Base-by-base conservation (phyloP, 768 basidiomycete genomes). In the Leccinum obscurum region DNA sequence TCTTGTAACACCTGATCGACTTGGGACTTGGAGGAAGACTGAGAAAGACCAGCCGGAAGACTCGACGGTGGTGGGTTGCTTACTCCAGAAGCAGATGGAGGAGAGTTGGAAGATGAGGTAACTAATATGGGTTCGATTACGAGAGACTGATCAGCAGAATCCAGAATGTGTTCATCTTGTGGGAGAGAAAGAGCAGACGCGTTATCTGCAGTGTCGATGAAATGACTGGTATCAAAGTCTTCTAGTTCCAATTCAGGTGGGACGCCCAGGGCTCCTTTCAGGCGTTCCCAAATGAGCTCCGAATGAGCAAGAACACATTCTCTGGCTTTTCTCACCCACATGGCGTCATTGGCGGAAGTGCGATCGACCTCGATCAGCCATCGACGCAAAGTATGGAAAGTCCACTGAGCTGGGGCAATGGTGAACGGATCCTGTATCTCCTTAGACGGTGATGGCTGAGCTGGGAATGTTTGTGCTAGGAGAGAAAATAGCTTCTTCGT, bases 251-350 rank as follows among this genome's bases (percentile, higher is more conserved):
- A 78, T 67, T 95, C 93, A 0, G 88, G 88, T 10, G 94, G 93
- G 5, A 94, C 88, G 5, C 94, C 94, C 2, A 97, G 78, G 0
- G 91, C 93, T 32, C 86, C 89, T 67, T 94, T 95, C 68, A 95
- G 78, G 58, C 93, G 84, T 72, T 95, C 93, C 94, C 94, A 97
- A 57, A 95, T 87, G 44, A 93, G 84, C 68, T 95, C 93, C 14
- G 87, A 89, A 64, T 87, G 88, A 26, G 83, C 75, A 22, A 90
- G 78, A 66, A 96, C 83, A 66, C 92, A 93, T 57, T 80, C 81
- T n/a, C 92, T 86, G 0, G 86, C 83, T 10, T 83, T 82, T 67
- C 81, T 78, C 51, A 88, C 84, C 92, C 92, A 97, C 32, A 85
- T 68, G 20, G 81, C 78, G 67, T 97, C 94, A 3, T 85, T 79